Evolutionary conservation across 2,329 filamentous ascomycete genomes (phyloP).

Genomic region (Aspergillus cejpii): DNA sequence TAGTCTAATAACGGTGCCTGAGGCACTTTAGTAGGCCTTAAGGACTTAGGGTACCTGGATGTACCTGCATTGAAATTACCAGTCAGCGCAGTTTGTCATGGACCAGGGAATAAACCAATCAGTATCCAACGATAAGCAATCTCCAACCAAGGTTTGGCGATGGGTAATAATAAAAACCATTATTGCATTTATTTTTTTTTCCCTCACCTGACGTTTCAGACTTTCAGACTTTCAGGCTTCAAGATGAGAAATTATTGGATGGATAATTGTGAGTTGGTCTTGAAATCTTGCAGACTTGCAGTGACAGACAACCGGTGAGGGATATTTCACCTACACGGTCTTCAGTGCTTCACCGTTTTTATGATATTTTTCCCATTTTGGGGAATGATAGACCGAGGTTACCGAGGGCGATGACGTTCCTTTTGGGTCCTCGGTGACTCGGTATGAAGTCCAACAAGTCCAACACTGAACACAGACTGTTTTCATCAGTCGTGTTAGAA

Average conservation of each 20-base stretch:
- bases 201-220: neutral
- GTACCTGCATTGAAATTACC: slow-evolving; percentile 1
- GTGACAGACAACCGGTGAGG: neutral
- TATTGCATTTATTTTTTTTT: neutral
- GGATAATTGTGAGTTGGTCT: too few species aligned
- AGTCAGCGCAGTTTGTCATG: slow-evolving; percentile 34
- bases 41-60: too few species aligned
- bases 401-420: neutral
- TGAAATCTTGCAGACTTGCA: too few species aligned
- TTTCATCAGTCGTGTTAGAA: too few species aligned
- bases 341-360: neutral
- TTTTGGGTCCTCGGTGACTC: neutral
- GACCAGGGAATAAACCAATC: slow-evolving; percentile 19
- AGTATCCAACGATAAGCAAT: slow-evolving; percentile 24
- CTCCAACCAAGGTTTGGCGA: slow-evolving; percentile 6
- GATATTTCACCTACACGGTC: neutral
- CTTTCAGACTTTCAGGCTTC: neutral
- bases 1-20: neutral
- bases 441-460: neutral
- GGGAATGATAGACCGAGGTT: neutral
- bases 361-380: neutral
- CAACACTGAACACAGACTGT: too few species aligned
- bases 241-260: neutral
- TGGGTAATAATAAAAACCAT: neutral
- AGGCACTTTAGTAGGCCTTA: too few species aligned